Evolutionary conservation across 768 basidiomycete genomes (phyloP).

Genomic region (Lactifluus hygrophoroides): DNA sequence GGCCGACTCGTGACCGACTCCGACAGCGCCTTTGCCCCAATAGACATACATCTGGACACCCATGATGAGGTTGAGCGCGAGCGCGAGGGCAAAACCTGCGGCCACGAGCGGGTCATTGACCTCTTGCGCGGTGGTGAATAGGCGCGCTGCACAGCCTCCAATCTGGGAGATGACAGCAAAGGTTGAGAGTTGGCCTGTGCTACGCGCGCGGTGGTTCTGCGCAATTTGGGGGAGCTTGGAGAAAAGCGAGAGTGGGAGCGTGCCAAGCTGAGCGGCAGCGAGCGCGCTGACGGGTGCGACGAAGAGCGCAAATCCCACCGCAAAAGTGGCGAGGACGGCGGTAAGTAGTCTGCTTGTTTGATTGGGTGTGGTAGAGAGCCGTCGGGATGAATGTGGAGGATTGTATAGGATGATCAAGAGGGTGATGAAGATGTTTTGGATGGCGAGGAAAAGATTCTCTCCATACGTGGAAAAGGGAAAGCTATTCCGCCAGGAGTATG

Average conservation of each 20-base stretch:
- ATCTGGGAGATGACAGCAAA: conserved; percentile 89
- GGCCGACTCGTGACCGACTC: conserved; percentile 15
- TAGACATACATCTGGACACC: conserved; percentile 81
- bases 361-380: conserved; percentile 20
- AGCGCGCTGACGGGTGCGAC: conserved; percentile 42
- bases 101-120: conserved; percentile 74
- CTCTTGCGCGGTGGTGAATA: conserved; percentile 91
- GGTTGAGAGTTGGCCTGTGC: conserved; percentile 90
- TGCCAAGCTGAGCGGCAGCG: conserved; percentile 68
- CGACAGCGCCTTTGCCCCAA: conserved; percentile 48
- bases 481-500: conserved; percentile 73
- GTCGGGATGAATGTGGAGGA: conserved; percentile 28
- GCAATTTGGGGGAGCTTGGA: conserved; percentile 93
- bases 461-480: conserved; percentile 98
- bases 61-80: conserved; percentile 74
- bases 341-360: conserved; percentile 27
- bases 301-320: conserved; percentile 36
- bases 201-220: conserved; percentile 63
- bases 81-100: conserved; percentile 78
- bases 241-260: conserved; percentile 84
- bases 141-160: conserved; percentile 78
- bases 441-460: conserved; percentile 88
- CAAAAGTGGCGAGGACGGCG: conserved; percentile 28
- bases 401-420: conserved; percentile 72
- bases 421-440: conserved; percentile 85